A percentile compares a stretch with the other conserved stretches of the same genome.
Evolutionary conservation across 2,329 filamentous ascomycete species (phyloP).

Genomic region (Metarhizium anisopliae): DNA sequence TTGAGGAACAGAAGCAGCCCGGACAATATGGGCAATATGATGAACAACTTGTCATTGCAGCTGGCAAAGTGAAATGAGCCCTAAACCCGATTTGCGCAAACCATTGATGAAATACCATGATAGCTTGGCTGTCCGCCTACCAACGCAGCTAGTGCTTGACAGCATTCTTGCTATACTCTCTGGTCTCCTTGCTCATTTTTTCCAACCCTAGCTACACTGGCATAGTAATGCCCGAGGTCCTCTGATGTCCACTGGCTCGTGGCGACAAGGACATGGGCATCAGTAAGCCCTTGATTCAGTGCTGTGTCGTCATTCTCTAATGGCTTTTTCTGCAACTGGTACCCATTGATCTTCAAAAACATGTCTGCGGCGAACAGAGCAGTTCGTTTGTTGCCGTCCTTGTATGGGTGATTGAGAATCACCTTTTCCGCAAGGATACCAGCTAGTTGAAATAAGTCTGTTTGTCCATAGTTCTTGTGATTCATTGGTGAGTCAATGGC

Average conservation of each 20-base stretch:
- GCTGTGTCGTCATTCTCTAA: background rate
- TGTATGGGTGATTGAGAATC: conserved; percentile 13
- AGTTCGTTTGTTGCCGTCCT: conserved; percentile 13
- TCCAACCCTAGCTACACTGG: conserved; percentile 5
- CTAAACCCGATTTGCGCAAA: no score
- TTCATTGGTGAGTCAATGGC: conserved; percentile 10
- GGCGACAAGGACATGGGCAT: conserved; percentile 11
- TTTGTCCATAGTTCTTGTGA: conserved; percentile 11
- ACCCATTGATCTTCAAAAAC: conserved; percentile 14
- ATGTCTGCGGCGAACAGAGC: conserved; percentile 12
- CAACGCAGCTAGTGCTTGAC: background rate
- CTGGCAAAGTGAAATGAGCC: no score
- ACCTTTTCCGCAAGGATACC: conserved; percentile 13
- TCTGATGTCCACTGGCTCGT: conserved; percentile 12
- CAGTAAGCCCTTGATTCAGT: background rate
- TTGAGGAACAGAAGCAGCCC: no score
- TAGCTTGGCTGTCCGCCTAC: background rate
- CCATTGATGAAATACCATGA: background rate
- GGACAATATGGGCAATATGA: background rate
- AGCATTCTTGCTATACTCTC: background rate
- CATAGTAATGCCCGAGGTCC: conserved; percentile 10
- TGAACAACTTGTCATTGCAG: no score
- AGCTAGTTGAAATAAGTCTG: conserved; percentile 11
- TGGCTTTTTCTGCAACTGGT: conserved; percentile 8
- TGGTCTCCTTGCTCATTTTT: conserved; percentile 1